phyloP scores from a whole-genome alignment of 2,329 filamentous ascomycete genomes.

The Myriangium duriaei region DNA sequence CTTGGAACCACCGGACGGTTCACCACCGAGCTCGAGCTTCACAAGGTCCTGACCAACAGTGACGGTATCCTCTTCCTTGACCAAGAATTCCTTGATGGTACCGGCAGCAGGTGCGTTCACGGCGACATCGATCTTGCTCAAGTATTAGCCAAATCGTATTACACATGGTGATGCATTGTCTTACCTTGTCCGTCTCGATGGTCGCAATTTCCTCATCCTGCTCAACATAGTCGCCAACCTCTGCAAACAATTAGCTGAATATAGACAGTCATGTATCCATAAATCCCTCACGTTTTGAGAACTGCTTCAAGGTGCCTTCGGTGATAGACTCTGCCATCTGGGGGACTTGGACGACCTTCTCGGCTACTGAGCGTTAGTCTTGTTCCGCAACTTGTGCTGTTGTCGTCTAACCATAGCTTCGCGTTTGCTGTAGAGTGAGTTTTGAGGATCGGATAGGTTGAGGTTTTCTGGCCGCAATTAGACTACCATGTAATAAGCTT shows the following conservation, averaged over 20 bases:
- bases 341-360: constrained; percentile 82
- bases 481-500: too few species aligned
- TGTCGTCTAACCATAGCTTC: constrained; percentile 20
- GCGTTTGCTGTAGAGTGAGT: constrained; percentile 15
- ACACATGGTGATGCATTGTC: constrained; percentile 14
- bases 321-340: constrained; percentile 98
- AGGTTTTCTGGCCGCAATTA: constrained; percentile 11
- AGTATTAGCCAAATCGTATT: constrained; percentile 9
- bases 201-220: constrained; percentile 96
- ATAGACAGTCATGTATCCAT: too few species aligned
- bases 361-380: constrained; percentile 38
- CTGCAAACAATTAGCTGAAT: constrained; percentile 22
- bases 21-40: constrained; percentile 68
- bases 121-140: constrained; percentile 73
- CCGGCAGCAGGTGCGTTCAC: constrained; percentile 90
- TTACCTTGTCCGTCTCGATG: constrained; percentile 96
- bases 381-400: too few species aligned
- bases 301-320: constrained; percentile 92
- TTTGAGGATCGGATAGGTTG: neutral
- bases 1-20: constrained; percentile 40
- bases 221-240: constrained; percentile 87
- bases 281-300: constrained; percentile 64
- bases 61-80: constrained; percentile 89
- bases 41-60: constrained; percentile 85
- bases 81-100: constrained; percentile 82